Base-by-base conservation (phyloP, 75 land plant genomes). In the Isoetes taiwanensis region DNA sequence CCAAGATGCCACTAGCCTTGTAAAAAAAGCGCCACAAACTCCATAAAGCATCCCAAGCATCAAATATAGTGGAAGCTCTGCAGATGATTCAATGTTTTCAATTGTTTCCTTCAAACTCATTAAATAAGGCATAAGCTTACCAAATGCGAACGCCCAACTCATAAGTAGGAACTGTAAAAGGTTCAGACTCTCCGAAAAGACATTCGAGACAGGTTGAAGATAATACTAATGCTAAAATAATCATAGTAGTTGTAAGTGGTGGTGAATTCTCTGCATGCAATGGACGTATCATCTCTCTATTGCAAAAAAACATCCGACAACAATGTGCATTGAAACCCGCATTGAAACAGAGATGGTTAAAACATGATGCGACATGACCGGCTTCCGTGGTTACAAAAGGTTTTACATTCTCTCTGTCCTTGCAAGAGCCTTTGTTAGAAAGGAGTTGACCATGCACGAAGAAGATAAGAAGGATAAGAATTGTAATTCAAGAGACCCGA, bases 121-220 rank as follows among this genome's bases (percentile, higher is more conserved):
- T 56, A 31, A 29, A 67, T 60, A 50, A 67, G 35, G 33, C 56
- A 64, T 52, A 42, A 41, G 63, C 43, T 56, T 76, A 94, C 99
- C 99, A 63, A 96, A 86, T 59, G 90, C 99, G 56, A 96, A 94
- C 69, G 5, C 50, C 25, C 50, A 46, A 19, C 23, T 46, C 50
- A 23, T 46, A 46, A 46, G 50, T 46, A 6, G 50, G 50, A 19
- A 46, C 50, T 46, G 50, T 46, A 19, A 46, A 46, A 3, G 50
- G 21, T 19, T 8, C 23, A 6, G 16, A 19, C 50, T 46, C 50
- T 46, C 50, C 50, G 25, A 19, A 19, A 6, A 46, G 16, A 46
- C 5, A 6, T 37, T 37, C 11, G 16, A 23, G 25, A 3, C 4
- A 19, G 4, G 50, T 46, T 19, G 50, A 46, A 6, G 50, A 46